Evolutionary conservation across 139 green algal genomes (phyloP).

Genomic region (Diplosphaera chodatii): DNA sequence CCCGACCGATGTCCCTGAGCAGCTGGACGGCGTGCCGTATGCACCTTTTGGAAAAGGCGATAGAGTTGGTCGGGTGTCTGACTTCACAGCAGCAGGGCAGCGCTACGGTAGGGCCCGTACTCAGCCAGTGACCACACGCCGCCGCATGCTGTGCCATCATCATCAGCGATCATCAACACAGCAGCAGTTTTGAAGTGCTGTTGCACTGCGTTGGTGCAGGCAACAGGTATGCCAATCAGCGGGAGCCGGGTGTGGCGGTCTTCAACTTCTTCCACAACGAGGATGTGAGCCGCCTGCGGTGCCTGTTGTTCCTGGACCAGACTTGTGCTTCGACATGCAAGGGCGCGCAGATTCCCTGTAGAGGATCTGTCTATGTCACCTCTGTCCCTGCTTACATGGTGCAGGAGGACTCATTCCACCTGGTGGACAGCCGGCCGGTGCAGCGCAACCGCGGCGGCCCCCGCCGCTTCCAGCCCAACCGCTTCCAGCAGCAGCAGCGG

Average conservation of each 20-base stretch:
- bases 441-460: conserved; percentile 26
- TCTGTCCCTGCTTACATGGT: too few species aligned
- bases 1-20: conserved; percentile 65
- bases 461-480: conserved; percentile 56
- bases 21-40: conserved; percentile 90
- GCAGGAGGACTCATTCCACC: conserved; percentile 92
- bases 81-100: conserved; percentile 30
- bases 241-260: conserved; percentile 48
- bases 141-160: too few species aligned
- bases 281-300: conserved; percentile 51
- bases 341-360: too few species aligned
- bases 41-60: conserved; percentile 91
- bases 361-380: too few species aligned
- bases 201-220: conserved; percentile 19
- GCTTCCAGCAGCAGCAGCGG: conserved; percentile 43
- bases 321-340: too few species aligned
- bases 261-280: conserved; percentile 96
- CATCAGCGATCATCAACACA: too few species aligned
- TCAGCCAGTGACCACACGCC: too few species aligned
- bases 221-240: conserved; percentile 18
- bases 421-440: conserved; percentile 87
- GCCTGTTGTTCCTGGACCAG: too few species aligned
- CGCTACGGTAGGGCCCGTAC: conserved; percentile 20
- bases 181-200: too few species aligned
- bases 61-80: conserved; percentile 70